Evolutionary conservation across 495 filamentous ascomycete genomes (phyloP), one percentile per base, ranked within the genome.

Genomic region (Daldinia grandis): DNA sequence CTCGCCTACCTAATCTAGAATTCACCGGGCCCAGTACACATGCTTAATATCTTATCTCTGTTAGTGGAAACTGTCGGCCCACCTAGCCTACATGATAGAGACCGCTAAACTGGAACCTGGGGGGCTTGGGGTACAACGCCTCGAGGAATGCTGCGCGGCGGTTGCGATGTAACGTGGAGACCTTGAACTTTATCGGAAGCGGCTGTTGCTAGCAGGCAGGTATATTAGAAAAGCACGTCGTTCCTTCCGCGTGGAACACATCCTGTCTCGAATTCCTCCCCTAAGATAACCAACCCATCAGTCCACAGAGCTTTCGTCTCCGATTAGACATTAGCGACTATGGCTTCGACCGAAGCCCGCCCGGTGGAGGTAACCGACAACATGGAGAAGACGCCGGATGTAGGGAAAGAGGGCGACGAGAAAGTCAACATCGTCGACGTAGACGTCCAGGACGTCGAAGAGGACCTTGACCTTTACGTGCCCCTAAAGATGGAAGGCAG

Each of bases 401-500:
- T 49, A 31, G 62, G 61, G 56, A 70, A 67, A 30, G 64, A 68
- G 51, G 40, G 54, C 4, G 35, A 69, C 33, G 69, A 74, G 68
- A 74, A 74, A 51, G 56, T 68, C 31, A 58, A 71, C 27, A 59
- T 44, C n/a, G 30, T 72, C 51, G 63, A 75, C 47, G 60, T 58
- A 51, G 74, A 74, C 24, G 62, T 58, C 1, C 74, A 78, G 57
- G 50, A 65, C 10, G 62, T 70, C 30, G 77, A 81, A 62, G 76
- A 79, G 59, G 79, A 80, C 8, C 78, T 84, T 37, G 85, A 84
- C 64, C 79, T 81, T 5, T 84, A 82, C 66, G 70, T 77, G 40
- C 85, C 85, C 28, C 78, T 87, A 60, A 75, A 77, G 33, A 78
- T 84, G 74, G 82, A 83, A 6, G 73, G 78, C 5, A 70, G 74